Percentiles rank a stretch among this genome's conserved stretches.
Conservation (phyloP, 23 red algal genomes). For the Pyropia haitanensis region DNA sequence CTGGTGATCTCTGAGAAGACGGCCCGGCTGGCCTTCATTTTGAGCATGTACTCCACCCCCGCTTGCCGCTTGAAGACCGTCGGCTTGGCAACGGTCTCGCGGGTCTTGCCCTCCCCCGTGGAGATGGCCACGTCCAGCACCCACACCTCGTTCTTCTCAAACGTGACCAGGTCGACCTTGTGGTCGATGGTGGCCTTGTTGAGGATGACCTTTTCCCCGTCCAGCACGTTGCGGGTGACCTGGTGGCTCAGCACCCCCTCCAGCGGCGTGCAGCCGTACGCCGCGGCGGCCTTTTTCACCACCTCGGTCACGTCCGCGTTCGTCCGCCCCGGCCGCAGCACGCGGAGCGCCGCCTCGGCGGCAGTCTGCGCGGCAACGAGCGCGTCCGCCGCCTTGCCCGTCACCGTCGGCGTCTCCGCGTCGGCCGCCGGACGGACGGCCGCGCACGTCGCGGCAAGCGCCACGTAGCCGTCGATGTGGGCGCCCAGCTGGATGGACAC, state of each 20-base stretch:
- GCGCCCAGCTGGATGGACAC: slow-evolving; percentile 72
- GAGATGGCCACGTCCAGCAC: slow-evolving; percentile 89
- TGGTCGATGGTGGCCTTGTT: slow-evolving; percentile 75
- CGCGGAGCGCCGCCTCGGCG: slow-evolving; percentile 74
- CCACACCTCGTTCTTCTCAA: slow-evolving; percentile 86
- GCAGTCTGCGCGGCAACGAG: slow-evolving; percentile 75
- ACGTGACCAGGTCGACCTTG: slow-evolving; percentile 62
- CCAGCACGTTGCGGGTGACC: slow-evolving; percentile 90
- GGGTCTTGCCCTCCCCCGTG: slow-evolving; percentile 91
- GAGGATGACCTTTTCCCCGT: slow-evolving; percentile 82
- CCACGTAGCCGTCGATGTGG: slow-evolving; percentile 92
- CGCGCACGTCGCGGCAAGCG: slow-evolving; percentile 41
- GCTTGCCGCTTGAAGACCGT: slow-evolving; percentile 86
- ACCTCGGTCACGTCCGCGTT: slow-evolving; percentile 86
- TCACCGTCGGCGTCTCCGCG: slow-evolving; percentile 1
- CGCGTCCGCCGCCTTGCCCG: slow-evolving; percentile 61
- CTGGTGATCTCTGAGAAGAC: slow-evolving; percentile 82
- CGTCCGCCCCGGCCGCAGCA: slow-evolving; percentile 75
- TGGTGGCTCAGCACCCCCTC: slow-evolving; percentile 91
- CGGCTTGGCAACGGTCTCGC: slow-evolving; percentile 40
- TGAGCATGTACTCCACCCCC: slow-evolving; percentile 90
- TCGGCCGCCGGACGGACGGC: slow-evolving; percentile 33
- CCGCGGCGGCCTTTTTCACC: slow-evolving; percentile 53
- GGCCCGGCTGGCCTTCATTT: slow-evolving; percentile 83
- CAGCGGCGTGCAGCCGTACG: slow-evolving; percentile 54